Evolutionary conservation across 2,329 filamentous ascomycete species (phyloP), one percentile per base, ranked within the genome.

Genomic region (Graphiopsis chlorocephala): DNA sequence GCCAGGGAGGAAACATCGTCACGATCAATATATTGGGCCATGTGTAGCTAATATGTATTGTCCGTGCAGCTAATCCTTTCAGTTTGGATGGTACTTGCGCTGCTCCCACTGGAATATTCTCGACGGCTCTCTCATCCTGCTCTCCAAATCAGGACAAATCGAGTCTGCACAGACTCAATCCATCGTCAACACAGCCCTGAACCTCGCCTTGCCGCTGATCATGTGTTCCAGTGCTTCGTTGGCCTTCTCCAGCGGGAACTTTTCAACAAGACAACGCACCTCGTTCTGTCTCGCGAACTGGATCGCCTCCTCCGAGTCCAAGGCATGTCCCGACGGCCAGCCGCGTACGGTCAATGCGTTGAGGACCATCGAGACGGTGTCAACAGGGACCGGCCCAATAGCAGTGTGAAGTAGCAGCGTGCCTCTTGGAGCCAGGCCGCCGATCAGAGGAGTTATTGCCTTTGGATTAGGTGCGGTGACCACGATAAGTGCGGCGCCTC

Each of bases 401-500:
- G 80, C 79, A 0, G 87, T 82, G 31, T 90, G 79, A n/a, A 87
- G 77, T 17, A 90, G 72, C 8, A 90, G 70, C 73, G 85, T 89
- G 12, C 88, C 88, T 8, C 78, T 75, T 0, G 82, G 71, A 4
- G 78, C 83, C 8, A 89, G 78, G 2, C 84, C 88, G 2, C 73
- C 78, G 1, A 87, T 75, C 29, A 90, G 72, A 4, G 81, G 79
- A 1, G 78, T 71, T 59, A 90, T 83, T 33, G 84, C 77, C 62
- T 84, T 77, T 0, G 85, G 80, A 71, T 85, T 86, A 6, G 88
- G 88, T 3, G 86, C 87, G 3, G 88, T 90, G 45, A 85, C 79
- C 4, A 90, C 81, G 64, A 90, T 84, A 60, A 88, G 75, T 3
- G 81, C 79, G 0, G 88, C 88, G 28, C 88, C 88, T 17, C 88